Percentiles rank a stretch among this genome's conserved stretches.
Evolutionary conservation across 306 rosid genomes (phyloP).

Genomic region (Senna siamea): DNA sequence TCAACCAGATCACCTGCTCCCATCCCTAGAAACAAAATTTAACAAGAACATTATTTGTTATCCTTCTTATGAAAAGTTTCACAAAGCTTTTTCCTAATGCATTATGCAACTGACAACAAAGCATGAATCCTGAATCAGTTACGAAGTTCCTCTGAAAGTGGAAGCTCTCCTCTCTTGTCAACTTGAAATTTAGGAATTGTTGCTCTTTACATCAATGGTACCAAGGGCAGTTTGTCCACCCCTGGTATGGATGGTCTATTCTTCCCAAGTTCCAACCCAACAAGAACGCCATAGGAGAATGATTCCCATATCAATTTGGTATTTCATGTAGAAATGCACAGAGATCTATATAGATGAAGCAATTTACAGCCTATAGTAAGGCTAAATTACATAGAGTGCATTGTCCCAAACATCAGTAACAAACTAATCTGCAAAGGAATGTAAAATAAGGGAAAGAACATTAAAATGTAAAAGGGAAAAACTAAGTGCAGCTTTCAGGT

Average conservation of each 20-base stretch:
- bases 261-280: too few species aligned
- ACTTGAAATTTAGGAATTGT: too few species aligned
- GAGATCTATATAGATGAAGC: neutral
- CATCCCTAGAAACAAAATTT: neutral
- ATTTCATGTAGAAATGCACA: neutral
- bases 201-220: too few species aligned
- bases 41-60: neutral
- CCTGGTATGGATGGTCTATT: too few species aligned
- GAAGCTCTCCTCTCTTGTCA: neutral
- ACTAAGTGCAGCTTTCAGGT: neutral
- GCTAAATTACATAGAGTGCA: too few species aligned
- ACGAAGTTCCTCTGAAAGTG: neutral
- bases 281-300: too few species aligned
- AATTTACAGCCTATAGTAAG: neutral
- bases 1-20: neutral
- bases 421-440: neutral
- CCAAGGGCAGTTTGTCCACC: too few species aligned
- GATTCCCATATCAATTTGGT: too few species aligned
- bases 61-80: neutral
- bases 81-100: slow-evolving; percentile 1
- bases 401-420: neutral
- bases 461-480: neutral
- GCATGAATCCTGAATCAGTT: neutral
- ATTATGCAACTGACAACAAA: neutral
- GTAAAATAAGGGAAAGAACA: neutral